Base-by-base conservation (phyloP, 2,329 filamentous ascomycete genomes). In the Aspergillus uvarum region DNA sequence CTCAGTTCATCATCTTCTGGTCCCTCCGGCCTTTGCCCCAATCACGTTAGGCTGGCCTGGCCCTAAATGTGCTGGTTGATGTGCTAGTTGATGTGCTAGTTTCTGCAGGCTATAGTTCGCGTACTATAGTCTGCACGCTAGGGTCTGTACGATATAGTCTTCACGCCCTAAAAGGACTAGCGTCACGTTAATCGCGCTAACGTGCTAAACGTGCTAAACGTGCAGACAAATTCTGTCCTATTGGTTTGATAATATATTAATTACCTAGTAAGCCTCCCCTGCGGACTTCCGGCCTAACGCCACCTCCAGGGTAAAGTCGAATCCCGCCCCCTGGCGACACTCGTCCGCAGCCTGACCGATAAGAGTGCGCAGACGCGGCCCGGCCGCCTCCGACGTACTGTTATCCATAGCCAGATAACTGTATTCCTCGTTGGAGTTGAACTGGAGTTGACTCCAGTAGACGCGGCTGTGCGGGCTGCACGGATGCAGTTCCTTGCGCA, bases 331-430 rank as follows among this genome's bases (percentile, higher is more conserved):
- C 5, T 42, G 19, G 10, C 51, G 51, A n/a, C 32, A 31, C 19
- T 54, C 51, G 10, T 54, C 32, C 10, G n/a, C 51, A 10, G 51
- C 51, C 24, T 54, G 51, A 2, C 12, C n/a, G 42, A 54, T 54
- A 14, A 54, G 19, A 12, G 3, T 29, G 32, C 51, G 51, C 14
- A 38, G 38, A n/a, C 42, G n/a, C 4, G 51, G 51, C 5, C 51
- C 51, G n/a, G 32, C 51, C 19, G 51, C 29, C 7, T 54, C 32
- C 16, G 32, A 5, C 4, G 51, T 22, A 35, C 51, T 47, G 35
- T 54, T 54, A 54, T 54, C 51, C 51, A 54, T 54, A 10, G 29
- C 51, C 31, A 54, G 14, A 26, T 54, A 54, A 21, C 51, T 54
- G 35, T 54, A 54, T 35, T 54, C 51, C 21, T 54, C 51, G 32